Evolutionary conservation across 2,329 filamentous ascomycete species (phyloP).

Genomic region (Talaromyces funiculosus): DNA sequence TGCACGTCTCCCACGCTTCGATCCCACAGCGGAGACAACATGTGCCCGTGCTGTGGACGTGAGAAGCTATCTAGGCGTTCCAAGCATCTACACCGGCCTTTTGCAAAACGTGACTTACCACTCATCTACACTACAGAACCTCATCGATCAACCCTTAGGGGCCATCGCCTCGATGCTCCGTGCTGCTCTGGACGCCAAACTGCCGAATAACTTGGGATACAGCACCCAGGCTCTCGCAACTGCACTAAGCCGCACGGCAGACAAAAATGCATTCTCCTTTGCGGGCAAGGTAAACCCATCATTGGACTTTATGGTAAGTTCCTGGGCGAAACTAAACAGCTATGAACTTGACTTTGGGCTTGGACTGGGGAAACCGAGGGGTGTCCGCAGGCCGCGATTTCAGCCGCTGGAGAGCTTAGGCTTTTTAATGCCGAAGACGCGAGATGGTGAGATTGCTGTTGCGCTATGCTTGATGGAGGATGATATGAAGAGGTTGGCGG

Average conservation of each 20-base stretch:
- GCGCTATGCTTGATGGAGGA: neutral
- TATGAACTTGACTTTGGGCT: constrained; percentile 48
- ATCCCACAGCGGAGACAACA: constrained; percentile 19
- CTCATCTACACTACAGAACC: constrained; percentile 23
- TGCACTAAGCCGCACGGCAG: neutral
- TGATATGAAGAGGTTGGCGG: neutral
- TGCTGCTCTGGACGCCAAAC: neutral
- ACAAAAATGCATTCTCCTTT: neutral
- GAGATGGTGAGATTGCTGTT: neutral
- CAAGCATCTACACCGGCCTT: constrained; percentile 44
- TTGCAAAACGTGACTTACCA: constrained; percentile 45
- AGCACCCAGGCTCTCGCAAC: neutral
- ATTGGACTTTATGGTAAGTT: constrained; percentile 49
- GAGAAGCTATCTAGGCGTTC: constrained; percentile 40
- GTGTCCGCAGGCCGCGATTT: constrained; percentile 32
- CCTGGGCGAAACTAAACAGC: constrained; percentile 47
- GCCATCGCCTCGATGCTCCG: neutral
- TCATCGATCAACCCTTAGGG: neutral
- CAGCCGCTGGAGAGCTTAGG: neutral
- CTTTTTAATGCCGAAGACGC: neutral
- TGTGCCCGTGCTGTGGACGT: constrained; percentile 48
- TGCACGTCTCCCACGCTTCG: constrained; percentile 36
- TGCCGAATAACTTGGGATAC: neutral
- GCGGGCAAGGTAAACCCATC: constrained; percentile 32
- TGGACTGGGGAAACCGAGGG: constrained; percentile 37